Conservation (phyloP, 345 rosid genomes). For the Gossypium ekmanianum region DNA sequence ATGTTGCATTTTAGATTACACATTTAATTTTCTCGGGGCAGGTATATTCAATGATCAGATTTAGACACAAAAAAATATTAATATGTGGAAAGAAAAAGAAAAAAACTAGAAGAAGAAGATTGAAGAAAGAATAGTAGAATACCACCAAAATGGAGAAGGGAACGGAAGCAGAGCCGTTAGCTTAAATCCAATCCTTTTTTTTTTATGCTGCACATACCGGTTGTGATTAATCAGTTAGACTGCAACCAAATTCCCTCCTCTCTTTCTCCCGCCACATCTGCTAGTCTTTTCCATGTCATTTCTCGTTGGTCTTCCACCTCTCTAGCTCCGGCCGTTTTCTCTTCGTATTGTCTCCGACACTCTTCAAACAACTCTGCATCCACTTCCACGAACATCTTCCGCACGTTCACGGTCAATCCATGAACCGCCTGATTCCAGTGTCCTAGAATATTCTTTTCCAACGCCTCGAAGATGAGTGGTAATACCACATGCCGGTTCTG, state of each 20-base stretch:
- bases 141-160: conserved; percentile 30
- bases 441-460: conserved; percentile 67
- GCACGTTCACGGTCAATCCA: conserved; percentile 66
- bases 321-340: conserved; percentile 52
- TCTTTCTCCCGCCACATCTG: conserved; percentile 53
- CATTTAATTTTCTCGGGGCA: conserved; percentile 16
- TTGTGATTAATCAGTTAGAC: conserved; percentile 24
- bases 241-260: conserved; percentile 48
- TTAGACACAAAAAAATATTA: conserved; percentile 10
- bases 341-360: conserved; percentile 58
- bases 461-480: conserved; percentile 65
- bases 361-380: conserved; percentile 72
- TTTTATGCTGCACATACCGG: conserved; percentile 10
- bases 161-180: conserved; percentile 6
- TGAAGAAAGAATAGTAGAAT: conserved; percentile 25
- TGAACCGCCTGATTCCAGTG: conserved; percentile 94
- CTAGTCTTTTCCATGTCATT: conserved; percentile 71
- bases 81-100: background rate
- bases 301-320: conserved; percentile 69
- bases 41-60: conserved; percentile 27
- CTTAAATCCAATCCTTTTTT: conserved; percentile 12
- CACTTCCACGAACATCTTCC: conserved; percentile 87
- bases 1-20: conserved; percentile 37
- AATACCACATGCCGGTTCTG: conserved; percentile 61
- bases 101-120: background rate